These are phyloP conservation scores for Pleurotus platypus DNA, from an alignment of 768 basidiomycete species.

Conservation along the genomic window DNA sequence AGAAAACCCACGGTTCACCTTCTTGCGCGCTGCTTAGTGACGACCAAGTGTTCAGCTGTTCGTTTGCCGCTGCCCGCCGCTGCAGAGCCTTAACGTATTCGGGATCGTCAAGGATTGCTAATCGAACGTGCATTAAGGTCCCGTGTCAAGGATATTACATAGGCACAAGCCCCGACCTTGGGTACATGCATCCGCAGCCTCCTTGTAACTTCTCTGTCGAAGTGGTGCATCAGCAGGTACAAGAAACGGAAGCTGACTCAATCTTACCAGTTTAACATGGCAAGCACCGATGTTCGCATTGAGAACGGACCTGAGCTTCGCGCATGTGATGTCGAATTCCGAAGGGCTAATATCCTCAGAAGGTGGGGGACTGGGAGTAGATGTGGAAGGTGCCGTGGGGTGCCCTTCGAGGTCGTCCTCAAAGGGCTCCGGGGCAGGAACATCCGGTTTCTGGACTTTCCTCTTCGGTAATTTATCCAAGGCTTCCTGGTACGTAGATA, in stretches of 20 bases:
- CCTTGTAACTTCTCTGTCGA: slow-evolving; percentile 69
- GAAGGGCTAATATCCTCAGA: slow-evolving; percentile 17
- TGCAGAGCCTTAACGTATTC: slow-evolving; percentile 84
- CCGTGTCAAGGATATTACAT: not conserved
- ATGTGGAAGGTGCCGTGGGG: slow-evolving; percentile 8
- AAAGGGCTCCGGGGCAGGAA: not conserved
- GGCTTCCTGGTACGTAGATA: slow-evolving; percentile 65
- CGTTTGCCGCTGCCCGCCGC: slow-evolving; percentile 84
- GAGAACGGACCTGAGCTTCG: slow-evolving; percentile 65
- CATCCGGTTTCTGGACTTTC: slow-evolving; percentile 13
- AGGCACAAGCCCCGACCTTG: slow-evolving; percentile 43
- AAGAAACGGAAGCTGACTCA: not conserved
- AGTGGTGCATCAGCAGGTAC: slow-evolving; percentile 3
- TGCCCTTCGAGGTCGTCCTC: slow-evolving; percentile 2
- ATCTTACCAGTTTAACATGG: slow-evolving; percentile 68
- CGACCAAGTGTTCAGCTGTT: slow-evolving; percentile 77
- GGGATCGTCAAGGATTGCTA: slow-evolving; percentile 86
- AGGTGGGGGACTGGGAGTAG: slow-evolving; percentile 3
- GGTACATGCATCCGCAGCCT: slow-evolving; percentile 77
- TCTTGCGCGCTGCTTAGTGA: slow-evolving; percentile 79
- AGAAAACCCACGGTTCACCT: slow-evolving; percentile 42
- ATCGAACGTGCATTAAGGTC: slow-evolving; percentile 8
- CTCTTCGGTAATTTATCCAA: slow-evolving; percentile 63
- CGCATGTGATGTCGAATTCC: slow-evolving; percentile 41
- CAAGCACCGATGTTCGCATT: slow-evolving; percentile 91